phyloP scores from a whole-genome alignment of 345 rosid species.

The Eucalyptus regnans region DNA sequence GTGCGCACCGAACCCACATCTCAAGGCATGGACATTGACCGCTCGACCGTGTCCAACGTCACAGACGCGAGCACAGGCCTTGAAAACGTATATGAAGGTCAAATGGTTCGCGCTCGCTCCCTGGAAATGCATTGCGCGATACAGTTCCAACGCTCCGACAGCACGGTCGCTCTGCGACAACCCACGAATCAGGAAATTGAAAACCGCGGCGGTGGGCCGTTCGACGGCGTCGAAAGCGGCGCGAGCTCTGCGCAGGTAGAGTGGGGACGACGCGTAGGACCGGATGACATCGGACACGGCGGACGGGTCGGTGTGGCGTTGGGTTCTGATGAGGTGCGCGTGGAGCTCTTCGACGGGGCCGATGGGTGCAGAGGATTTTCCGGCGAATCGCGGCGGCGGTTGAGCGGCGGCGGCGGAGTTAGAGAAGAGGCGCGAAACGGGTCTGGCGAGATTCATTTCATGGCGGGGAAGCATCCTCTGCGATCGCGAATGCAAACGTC shows the following conservation, averaged over 20 bases:
- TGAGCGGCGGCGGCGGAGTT: not conserved
- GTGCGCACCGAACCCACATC: constrained; percentile 29
- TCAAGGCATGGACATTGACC: constrained; percentile 25
- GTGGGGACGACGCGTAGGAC: constrained; percentile 28
- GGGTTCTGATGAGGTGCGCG: constrained; percentile 21
- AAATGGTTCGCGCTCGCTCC: constrained; percentile 22
- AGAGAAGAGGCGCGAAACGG: constrained; percentile 1
- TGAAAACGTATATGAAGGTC: constrained; percentile 30
- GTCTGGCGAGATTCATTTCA: not conserved
- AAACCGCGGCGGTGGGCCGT: constrained; percentile 19
- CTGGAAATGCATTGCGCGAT: constrained; percentile 6
- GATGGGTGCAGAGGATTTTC: not conserved
- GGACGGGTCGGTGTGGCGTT: constrained; percentile 17
- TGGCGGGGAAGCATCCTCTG: not conserved
- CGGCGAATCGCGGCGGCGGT: not conserved
- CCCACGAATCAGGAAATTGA: constrained; percentile 37
- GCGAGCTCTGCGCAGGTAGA: constrained; percentile 14
- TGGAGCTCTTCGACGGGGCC: constrained; percentile 16
- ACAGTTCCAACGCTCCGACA: constrained; percentile 18
- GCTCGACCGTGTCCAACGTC: constrained; percentile 11
- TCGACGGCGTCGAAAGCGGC: constrained; percentile 20
- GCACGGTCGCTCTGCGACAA: constrained; percentile 23
- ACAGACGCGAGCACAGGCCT: constrained; percentile 30
- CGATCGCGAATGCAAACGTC: not conserved
- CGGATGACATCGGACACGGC: constrained; percentile 24